Evolutionary conservation across 208 protist genomes (phyloP), one percentile per base, ranked within the genome.

Genomic region (Trypanosoma theileri): DNA sequence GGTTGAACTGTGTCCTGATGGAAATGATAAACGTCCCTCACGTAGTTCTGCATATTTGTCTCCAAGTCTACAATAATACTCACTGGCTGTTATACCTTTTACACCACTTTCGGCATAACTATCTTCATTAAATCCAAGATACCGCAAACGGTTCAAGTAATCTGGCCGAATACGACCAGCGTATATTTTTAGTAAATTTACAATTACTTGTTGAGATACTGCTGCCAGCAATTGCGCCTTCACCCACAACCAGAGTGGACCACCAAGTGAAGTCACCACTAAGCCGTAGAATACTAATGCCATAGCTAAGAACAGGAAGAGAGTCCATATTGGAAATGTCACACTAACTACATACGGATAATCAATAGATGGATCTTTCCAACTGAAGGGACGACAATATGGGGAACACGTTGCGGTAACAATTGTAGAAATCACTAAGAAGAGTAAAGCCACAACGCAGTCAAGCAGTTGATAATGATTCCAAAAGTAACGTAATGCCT

Each of bases 141-240:
- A 11, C 0, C 45, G 71, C 13, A 96, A 75, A 10, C 88, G 84
- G 17, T 59, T 68, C 10, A 92, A 63, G 73, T 89, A 98, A 81
- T 98, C 90, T 16, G 96, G 96, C 1, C 96, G 83, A 22, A 96
- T 86, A 12, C 96, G 80, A 11, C 96, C 95, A n/a, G 91, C 90
- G 63, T 86, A 88, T 13, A 95, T 26, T 69, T 95, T 93, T 4
- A 89, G 26, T 7, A 88, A 14, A 26, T 80, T 66, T 31, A 79
- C 66, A 0, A 88, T 66, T 42, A 79, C 69, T 6, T 75, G 58
- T 42, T 89, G 61, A 13, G 89, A 51, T 0, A 65, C 65, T 0
- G 79, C 28, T 0, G 90, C 67, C 72, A 82, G 85, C 3, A 89
- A 35, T 16, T 91, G 85, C 1, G 73, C 72, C 48, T 73, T 73